Percentiles rank a stretch among this genome's conserved stretches.
phyloP scores from a whole-genome alignment of 768 basidiomycete genomes.

The Leccinum disarticulatum region DNA sequence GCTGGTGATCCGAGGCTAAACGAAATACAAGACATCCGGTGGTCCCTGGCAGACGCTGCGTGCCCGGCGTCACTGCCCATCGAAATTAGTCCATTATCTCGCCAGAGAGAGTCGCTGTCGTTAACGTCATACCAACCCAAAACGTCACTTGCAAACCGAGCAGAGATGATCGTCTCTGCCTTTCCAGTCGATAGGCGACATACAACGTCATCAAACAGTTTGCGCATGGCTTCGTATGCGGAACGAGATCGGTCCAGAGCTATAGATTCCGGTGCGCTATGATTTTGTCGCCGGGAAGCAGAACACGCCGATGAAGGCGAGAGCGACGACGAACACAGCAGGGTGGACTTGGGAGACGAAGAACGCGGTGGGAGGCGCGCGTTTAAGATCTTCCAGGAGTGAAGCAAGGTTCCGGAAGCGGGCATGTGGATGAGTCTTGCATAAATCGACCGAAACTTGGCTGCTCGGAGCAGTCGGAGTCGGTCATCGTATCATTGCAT shows the following conservation, averaged over 20 bases:
- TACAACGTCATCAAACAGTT: slow-evolving; percentile 42
- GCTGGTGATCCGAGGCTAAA: slow-evolving; percentile 9
- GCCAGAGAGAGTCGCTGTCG: slow-evolving; percentile 41
- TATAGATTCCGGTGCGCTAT: slow-evolving; percentile 65
- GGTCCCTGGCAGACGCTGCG: slow-evolving; percentile 30
- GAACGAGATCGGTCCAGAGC: slow-evolving; percentile 64
- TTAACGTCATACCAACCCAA: slow-evolving; percentile 60
- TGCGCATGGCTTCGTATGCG: slow-evolving; percentile 64
- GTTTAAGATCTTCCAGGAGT: slow-evolving; percentile 65
- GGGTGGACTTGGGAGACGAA: slow-evolving; percentile 22
- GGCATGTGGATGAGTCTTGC: slow-evolving; percentile 86
- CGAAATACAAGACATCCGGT: slow-evolving; percentile 20
- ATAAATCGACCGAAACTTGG: slow-evolving; percentile 16
- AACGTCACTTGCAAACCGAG: slow-evolving; percentile 42
- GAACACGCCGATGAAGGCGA: slow-evolving; percentile 46
- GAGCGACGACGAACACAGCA: slow-evolving; percentile 25
- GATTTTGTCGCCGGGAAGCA: slow-evolving; percentile 54
- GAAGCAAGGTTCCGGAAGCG: slow-evolving; percentile 63
- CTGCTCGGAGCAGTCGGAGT: background rate
- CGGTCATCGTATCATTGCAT: background rate
- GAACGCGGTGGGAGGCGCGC: slow-evolving; percentile 59
- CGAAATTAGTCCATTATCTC: slow-evolving; percentile 45
- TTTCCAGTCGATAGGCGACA: slow-evolving; percentile 20
- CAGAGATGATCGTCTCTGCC: slow-evolving; percentile 32
- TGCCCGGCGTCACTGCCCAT: slow-evolving; percentile 64